These are phyloP conservation scores for Phytophthora hybrid DNA, from an alignment of 352 stramenopile species.

Conservation along the genomic window DNA sequence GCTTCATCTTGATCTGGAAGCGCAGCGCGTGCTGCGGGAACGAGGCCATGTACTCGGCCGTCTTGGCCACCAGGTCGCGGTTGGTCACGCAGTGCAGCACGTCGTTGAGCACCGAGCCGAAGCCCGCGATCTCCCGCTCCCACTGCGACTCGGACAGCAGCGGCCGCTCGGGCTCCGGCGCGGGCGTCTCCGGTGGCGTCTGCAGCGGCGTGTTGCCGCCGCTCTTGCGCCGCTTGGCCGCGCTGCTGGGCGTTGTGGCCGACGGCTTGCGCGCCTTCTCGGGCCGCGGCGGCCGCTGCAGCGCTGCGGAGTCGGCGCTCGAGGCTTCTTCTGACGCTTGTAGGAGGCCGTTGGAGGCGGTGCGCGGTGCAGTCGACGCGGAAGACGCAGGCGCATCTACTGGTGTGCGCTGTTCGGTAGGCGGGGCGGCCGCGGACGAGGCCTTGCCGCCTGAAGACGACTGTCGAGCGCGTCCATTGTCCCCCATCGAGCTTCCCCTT, in stretches of 20 bases:
- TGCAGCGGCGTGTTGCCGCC: constrained; percentile 21
- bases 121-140: constrained; percentile 81
- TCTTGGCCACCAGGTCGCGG: constrained; percentile 76
- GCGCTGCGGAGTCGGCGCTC: not conserved
- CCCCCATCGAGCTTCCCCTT: constrained; percentile 35
- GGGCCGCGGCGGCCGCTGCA: constrained; percentile 12
- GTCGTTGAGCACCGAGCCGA: constrained; percentile 74
- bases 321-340: constrained; percentile 17
- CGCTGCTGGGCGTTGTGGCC: constrained; percentile 5
- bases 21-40: constrained; percentile 78
- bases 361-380: constrained; percentile 4
- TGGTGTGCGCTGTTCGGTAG: not conserved
- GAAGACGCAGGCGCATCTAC: constrained; percentile 2
- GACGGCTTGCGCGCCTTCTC: constrained; percentile 17
- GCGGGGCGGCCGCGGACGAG: not conserved
- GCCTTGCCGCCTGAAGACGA: constrained; percentile 19
- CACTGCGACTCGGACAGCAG: constrained; percentile 74
- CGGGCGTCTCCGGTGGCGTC: constrained; percentile 11
- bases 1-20: constrained; percentile 91
- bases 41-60: constrained; percentile 75
- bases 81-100: constrained; percentile 77
- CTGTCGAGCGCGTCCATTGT: constrained; percentile 28
- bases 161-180: constrained; percentile 25
- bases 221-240: constrained; percentile 14
- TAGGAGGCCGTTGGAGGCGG: not conserved